phyloP scores from a whole-genome alignment of 257 asterid genomes.

The Ilex asprella region DNA sequence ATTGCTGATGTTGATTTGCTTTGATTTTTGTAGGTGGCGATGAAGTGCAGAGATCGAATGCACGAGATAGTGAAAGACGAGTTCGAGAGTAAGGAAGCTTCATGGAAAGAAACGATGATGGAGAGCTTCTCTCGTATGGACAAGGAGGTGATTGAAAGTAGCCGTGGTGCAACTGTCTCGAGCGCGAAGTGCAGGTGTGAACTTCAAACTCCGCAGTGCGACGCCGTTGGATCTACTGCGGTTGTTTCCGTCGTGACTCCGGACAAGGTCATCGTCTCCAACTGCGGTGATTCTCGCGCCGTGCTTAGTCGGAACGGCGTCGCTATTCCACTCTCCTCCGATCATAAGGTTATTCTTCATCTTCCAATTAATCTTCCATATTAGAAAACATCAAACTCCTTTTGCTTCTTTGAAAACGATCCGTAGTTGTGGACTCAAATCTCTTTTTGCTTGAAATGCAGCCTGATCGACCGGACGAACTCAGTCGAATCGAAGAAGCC shows the following conservation, averaged over 20 bases:
- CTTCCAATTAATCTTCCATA: not conserved
- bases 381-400: not conserved
- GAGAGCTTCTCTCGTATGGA: slow-evolving; percentile 73
- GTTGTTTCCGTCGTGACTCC: slow-evolving; percentile 75
- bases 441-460: slow-evolving; percentile 10
- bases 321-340: slow-evolving; percentile 76
- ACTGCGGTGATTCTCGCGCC: slow-evolving; percentile 97
- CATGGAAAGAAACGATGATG: slow-evolving; percentile 57
- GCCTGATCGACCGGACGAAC: slow-evolving; percentile 51
- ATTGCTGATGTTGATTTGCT: too few species aligned
- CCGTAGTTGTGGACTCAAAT: not conserved
- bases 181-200: slow-evolving; percentile 72
- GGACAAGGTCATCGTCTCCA: slow-evolving; percentile 66
- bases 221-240: slow-evolving; percentile 97
- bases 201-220: slow-evolving; percentile 81
- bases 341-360: slow-evolving; percentile 61
- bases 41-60: slow-evolving; percentile 76
- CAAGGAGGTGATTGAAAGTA: slow-evolving; percentile 48
- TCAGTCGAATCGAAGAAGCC: slow-evolving; percentile 27
- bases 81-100: slow-evolving; percentile 27
- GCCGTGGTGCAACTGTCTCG: slow-evolving; percentile 15
- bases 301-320: slow-evolving; percentile 83
- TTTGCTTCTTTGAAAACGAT: not conserved
- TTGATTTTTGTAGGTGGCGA: slow-evolving; percentile 53
- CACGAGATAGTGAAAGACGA: slow-evolving; percentile 78